These are phyloP conservation scores for Acanthamoeba royreba DNA, from an alignment of 208 protist species.

Conservation along the genomic window DNA sequence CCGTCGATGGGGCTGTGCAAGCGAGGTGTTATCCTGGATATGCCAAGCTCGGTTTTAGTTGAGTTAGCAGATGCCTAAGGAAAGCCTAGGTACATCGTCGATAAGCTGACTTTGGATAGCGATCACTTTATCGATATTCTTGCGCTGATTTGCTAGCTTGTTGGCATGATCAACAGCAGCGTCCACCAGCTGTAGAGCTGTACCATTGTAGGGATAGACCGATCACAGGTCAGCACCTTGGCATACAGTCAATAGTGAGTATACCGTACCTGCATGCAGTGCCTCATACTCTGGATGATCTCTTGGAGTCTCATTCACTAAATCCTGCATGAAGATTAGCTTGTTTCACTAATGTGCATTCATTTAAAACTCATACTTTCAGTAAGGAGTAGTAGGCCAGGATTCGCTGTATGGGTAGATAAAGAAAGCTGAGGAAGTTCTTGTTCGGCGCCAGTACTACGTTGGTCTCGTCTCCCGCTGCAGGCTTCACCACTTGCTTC, in stretches of 20 bases:
- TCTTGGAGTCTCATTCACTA: neutral
- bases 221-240: neutral
- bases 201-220: neutral
- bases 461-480: neutral
- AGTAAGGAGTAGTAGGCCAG: constrained; percentile 9
- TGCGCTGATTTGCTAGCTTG: constrained; percentile 50
- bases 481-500: neutral
- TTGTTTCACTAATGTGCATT: neutral
- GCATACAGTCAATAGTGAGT: too few species aligned
- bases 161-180: constrained; percentile 11
- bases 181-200: constrained; percentile 30
- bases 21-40: neutral
- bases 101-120: constrained; percentile 38
- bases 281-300: neutral
- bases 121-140: constrained; percentile 49
- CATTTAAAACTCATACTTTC: neutral
- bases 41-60: too few species aligned
- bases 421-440: constrained; percentile 44
- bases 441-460: neutral
- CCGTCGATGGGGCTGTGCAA: constrained; percentile 18
- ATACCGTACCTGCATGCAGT: constrained; percentile 7
- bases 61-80: neutral
- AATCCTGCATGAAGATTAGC: neutral
- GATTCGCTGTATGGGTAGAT: constrained; percentile 34
- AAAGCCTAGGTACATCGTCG: neutral